Base-by-base conservation (phyloP, 116 monocot genomes). In the Posidonia oceanica region DNA sequence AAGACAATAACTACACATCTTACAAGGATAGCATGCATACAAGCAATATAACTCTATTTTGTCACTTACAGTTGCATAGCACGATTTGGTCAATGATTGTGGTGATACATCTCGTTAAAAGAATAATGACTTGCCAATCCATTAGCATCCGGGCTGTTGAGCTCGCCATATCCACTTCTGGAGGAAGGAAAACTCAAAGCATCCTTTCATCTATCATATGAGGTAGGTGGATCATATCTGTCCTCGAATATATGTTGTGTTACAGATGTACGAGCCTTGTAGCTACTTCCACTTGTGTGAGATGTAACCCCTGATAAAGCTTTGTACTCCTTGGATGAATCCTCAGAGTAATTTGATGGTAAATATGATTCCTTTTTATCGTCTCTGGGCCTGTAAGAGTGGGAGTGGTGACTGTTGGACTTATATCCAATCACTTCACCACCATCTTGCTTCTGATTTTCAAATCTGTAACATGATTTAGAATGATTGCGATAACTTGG, bases 201-300 rank as follows among this genome's bases (percentile, higher is more conserved):
- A 51, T 7, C 15, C 3, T 52, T 18, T 1, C 14, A 22, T 70
- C 39, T n/a, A 70, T 39, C 16, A 39, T 39, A 21, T 15, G 83
- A 71, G 11, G 20, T 7, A 64, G 69, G 72, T 72, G 85, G 83
- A 67, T 94, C 69, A 64, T 88, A 90, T 79, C 94, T 87, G 69
- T 94, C 90, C 71, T 79, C 81, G 81, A 94, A 86, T 29, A 52
- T 54, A 55, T 80, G 58, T 20, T 69, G 38, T 8, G 20, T 67
- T 54, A 61, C 64, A 51, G 87, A 83, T 54, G 5, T 69, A 64
- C 41, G 58, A 13, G 18, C 64, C 16, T 78, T 63, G 64, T 65
- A 66, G 72, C 55, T 53, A 76, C 74, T 82, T 12, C 22, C 38
- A 73, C 56, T 78, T 52, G 48, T 64, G 63, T 60, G 69, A 64